These are phyloP conservation scores for Nigrograna mackinnonii DNA, from an alignment of 2,329 filamentous ascomycete genomes.

Conservation along the genomic window DNA sequence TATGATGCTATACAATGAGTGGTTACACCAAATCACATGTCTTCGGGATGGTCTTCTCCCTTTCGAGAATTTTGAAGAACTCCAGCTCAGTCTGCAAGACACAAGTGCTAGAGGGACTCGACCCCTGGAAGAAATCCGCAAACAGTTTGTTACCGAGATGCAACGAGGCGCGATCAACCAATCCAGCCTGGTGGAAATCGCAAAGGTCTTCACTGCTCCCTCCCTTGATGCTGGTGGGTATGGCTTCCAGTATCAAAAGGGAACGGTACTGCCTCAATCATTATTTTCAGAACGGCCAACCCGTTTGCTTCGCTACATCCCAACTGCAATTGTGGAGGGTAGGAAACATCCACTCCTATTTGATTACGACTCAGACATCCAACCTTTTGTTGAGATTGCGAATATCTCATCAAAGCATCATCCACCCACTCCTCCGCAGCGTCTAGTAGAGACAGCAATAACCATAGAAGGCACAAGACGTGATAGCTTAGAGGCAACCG, in stretches of 20 bases:
- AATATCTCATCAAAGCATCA: no score
- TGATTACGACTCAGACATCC: no score
- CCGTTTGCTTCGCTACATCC: no score
- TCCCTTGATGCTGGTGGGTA: not conserved
- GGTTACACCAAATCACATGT: slow-evolving; percentile 22
- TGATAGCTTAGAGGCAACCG: no score
- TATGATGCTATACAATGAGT: slow-evolving; percentile 23
- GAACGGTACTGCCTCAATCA: not conserved
- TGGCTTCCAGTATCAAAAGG: not conserved
- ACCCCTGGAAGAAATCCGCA: not conserved
- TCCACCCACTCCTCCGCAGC: no score
- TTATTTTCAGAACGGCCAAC: no score
- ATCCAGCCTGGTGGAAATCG: not conserved
- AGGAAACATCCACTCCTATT: no score
- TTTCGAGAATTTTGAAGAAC: slow-evolving; percentile 23
- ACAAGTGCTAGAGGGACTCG: slow-evolving; percentile 1
- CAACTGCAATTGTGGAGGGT: no score
- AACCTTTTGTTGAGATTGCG: no score
- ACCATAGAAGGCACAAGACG: no score
- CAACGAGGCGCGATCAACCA: not conserved
- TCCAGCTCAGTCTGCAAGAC: slow-evolving; percentile 11
- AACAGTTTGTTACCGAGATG: not conserved
- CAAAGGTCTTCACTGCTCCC: not conserved
- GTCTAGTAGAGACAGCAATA: no score
- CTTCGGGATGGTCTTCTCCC: slow-evolving; percentile 20